Evolutionary conservation across 2,329 filamentous ascomycete genomes (phyloP), one percentile per base, ranked within the genome.

Genomic region (Aphanocladium album): DNA sequence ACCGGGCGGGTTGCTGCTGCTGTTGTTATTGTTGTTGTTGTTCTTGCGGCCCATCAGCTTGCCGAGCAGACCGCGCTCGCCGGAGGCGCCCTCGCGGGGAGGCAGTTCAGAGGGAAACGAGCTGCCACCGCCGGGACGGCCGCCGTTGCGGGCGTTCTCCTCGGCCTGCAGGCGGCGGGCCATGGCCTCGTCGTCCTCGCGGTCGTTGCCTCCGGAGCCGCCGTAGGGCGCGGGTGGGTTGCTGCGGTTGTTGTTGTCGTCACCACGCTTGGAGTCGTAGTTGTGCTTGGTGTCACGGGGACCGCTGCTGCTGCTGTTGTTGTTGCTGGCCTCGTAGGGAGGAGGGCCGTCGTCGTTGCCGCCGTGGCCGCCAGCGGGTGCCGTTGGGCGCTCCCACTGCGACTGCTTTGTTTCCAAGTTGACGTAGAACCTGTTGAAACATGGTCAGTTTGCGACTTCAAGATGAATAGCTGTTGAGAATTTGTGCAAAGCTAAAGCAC

Each of bases 381-480:
- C 81, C 41, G 86, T 90, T 19, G 92, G 92, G 67, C 85, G 88
- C 5, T 96, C 89, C 93, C 93, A 97, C 81, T 93, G 89, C 5
- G 93, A 96, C 71, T 89, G 83, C 70, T 95, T 95, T 65, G 92
- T 96, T 74, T 87, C 84, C 63, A 89, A 84, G 77, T 97, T 95
- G 63, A 96, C 89, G 77, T 90, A 97, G 83, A 95, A 96, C 88
- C 89, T 91, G 64, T n/a, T 16, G 16, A 50, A 6, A 7, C 23
- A 8, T 21, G 41, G 16, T 45, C 8, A 45, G 16, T 50, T 35
- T 35, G 33, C 12, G 6, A 6, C 12, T 35, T 35, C 12, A 35
- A 6, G 33, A 6, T 6, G 33, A 35, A n/a, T n/a, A n/a, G n/a
- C n/a, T n/a, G n/a, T n/a, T n/a, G n/a, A n/a, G n/a, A n/a, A n/a